Evolutionary conservation across 1,139 yeast genomes (phyloP).

Genomic region (Debaryomyces subglobosus): DNA sequence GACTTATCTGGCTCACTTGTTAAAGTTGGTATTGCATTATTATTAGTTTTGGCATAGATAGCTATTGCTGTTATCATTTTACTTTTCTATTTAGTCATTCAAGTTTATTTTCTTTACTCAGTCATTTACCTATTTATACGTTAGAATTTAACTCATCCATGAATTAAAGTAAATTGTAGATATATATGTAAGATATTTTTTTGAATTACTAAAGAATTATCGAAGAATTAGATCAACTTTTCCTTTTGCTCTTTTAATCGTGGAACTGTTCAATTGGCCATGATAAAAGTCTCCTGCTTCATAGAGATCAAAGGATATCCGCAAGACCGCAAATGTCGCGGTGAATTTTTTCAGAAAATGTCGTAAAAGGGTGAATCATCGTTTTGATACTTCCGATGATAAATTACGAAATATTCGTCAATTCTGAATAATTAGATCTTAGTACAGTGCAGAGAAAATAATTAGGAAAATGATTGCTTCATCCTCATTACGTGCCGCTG

Average conservation of each 20-base stretch:
- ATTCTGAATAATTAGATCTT: background rate
- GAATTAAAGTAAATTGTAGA: background rate
- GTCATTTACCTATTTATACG: background rate
- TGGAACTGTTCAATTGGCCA: no score
- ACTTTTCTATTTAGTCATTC: background rate
- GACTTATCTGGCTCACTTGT: background rate
- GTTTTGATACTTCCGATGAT: background rate
- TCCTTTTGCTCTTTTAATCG: no score
- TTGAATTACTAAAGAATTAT: no score
- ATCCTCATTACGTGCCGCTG: conserved; percentile 7
- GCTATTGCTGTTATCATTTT: no score
- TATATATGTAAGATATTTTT: no score
- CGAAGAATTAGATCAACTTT: no score
- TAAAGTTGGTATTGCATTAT: background rate
- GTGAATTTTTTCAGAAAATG: background rate
- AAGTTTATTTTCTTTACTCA: background rate
- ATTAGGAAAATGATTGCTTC: conserved; percentile 4
- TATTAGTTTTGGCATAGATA: background rate
- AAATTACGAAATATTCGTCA: background rate
- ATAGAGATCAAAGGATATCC: background rate
- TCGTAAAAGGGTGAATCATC: conserved; percentile 7
- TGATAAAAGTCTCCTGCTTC: no score
- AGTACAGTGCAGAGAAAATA: background rate
- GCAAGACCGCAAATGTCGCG: conserved; percentile 5
- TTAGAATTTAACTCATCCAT: background rate